Base-by-base conservation (phyloP, 116 monocot genomes). In the Trichopus zeylanicus region DNA sequence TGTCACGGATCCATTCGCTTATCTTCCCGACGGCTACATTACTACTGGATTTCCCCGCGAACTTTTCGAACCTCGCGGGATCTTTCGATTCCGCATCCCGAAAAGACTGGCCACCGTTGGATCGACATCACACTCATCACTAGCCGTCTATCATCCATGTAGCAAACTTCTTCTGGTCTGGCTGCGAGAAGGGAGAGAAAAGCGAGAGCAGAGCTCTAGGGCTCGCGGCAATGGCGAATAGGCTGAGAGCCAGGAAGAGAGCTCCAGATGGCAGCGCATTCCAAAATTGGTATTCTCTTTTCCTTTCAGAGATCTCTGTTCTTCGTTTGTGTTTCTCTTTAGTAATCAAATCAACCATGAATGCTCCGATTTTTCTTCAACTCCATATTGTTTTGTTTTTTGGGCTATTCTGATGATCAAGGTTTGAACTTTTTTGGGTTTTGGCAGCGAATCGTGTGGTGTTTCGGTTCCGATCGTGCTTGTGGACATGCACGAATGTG, bases 181-280 rank as follows among this genome's bases (percentile, higher is more conserved):
- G 9, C n/a, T 42, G 13, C 12, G 1, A 16, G 13, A 16, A 16
- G 37, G 1, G 37, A 37, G 15, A 15, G 37, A 8, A 42, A 16
- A 16, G 13, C 3, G 1, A n/a, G 12, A 42, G 42, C 42, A 18
- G 42, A 42, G 42, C 13, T 42, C 42, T 16, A 13, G n/a, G 42
- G 7, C 4, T 13, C 8, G 13, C 42, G 42, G 3, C 42, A 16
- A 42, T 42, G 42, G 42, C 12, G 42, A 42, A 18, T 13, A n/a
- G 42, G 1, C 55, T 12, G 65, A 33, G 22, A 20, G 33, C 18
- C 13, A 34, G 19, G 55, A 58, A 60, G 53, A 59, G 72, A 24
- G 75, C 69, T 24, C 47, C 60, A 25, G 69, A 65, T 34, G 75
- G 75, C 13, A 75, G 75, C 69, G 69, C 70, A 42, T 75, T 60